Conservation (phyloP, 169 alveolate species). For the Plasmodium gaboni region DNA sequence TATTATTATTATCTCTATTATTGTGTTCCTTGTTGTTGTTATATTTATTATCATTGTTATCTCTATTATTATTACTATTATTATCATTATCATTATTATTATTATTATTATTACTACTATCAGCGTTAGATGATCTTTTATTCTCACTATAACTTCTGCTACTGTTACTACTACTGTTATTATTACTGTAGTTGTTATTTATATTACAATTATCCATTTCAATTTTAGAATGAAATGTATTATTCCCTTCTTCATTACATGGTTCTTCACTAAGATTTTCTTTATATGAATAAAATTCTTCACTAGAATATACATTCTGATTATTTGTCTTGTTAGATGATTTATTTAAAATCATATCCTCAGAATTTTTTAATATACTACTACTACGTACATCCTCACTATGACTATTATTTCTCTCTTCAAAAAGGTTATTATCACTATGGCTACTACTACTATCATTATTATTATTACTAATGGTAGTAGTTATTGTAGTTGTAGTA, state of each 20-base stretch:
- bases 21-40: neutral
- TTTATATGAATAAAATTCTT: no score
- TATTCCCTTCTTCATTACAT: no score
- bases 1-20: neutral
- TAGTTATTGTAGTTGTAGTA: no score
- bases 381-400: no score
- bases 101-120: neutral
- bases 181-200: neutral
- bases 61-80: neutral
- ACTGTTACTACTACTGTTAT: neutral
- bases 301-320: no score
- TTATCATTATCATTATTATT: neutral
- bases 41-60: neutral
- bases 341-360: no score
- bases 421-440: neutral
- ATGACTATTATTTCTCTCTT: neutral
- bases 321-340: no score
- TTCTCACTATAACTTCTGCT: conserved; percentile 1
- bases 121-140: neutral
- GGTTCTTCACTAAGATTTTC: no score
- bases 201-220: neutral
- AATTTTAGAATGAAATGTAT: no score
- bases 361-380: no score
- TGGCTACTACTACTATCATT: neutral
- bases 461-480: neutral